These are phyloP conservation scores for Berkeleyomyces rouxiae DNA, from an alignment of 2,329 filamentous ascomycete species.

Conservation along the genomic window DNA sequence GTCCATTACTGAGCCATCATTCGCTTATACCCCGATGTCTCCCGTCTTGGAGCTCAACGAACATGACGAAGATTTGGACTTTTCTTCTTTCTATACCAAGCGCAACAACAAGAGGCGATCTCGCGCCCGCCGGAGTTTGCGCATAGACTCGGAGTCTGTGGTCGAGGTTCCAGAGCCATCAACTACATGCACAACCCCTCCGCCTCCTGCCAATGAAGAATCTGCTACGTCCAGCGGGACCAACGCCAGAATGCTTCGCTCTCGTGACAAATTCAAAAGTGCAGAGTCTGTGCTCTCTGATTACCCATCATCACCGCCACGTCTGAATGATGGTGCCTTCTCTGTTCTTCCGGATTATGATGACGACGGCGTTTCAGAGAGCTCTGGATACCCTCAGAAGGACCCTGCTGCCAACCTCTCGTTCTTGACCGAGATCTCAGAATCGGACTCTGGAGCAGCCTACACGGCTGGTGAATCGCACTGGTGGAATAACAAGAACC, in stretches of 20 bases:
- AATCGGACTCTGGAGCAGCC: not conserved
- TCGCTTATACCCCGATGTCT: not conserved
- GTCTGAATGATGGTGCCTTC: conserved; percentile 11
- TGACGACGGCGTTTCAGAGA: conserved; percentile 3
- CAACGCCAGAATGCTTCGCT: conserved; percentile 4
- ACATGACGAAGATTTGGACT: conserved; percentile 10
- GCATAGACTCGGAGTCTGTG: conserved; percentile 3
- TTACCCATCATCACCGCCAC: conserved; percentile 3
- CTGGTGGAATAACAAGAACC: conserved; percentile 9
- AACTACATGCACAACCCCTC: not conserved
- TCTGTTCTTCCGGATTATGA: conserved; percentile 11
- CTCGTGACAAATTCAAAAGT: conserved; percentile 7
- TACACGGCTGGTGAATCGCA: not conserved
- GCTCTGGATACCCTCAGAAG: not conserved
- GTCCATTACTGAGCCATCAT: not conserved
- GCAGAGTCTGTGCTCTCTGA: conserved; percentile 12
- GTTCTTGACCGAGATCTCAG: conserved; percentile 10
- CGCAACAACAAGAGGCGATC: conserved; percentile 6
- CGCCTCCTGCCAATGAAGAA: not conserved
- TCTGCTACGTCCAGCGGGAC: not conserved
- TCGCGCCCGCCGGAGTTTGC: not conserved
- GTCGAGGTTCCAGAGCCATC: conserved; percentile 3
- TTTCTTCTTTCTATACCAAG: conserved; percentile 5
- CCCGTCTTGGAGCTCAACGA: conserved; percentile 1
- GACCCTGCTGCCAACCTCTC: conserved; percentile 1